Evolutionary conservation across 2,329 filamentous ascomycete species (phyloP), one percentile per base, ranked within the genome.

Genomic region (Aspergillus floridensis): DNA sequence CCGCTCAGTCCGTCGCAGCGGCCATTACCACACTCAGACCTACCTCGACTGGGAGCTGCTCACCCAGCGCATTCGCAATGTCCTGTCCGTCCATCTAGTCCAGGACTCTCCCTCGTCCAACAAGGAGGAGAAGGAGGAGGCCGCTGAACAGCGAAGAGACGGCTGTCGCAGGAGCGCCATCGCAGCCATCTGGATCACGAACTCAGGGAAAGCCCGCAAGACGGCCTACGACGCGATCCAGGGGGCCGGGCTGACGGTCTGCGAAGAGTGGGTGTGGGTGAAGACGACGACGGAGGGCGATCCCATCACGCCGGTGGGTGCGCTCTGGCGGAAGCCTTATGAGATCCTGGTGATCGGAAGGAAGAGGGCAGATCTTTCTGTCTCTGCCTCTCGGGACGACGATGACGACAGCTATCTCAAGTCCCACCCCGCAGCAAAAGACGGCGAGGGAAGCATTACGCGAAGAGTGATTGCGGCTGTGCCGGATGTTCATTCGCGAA

Each of bases 181-280:
- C 5, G 79, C 85, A 2, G 84, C 77, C 1, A 78, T 88, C 21
- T 88, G 86, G 86, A 81, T 86, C 55, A 88, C 86, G 0, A 88
- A 88, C 69, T 84, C 82, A 35, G 69, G 74, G 16, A 78, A 79
- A 19, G 70, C 85, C 14, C 77, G 84, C 4, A 70, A 76, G 2
- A 72, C 79, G 16, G 81, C 79, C 71, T 61, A 82, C 69, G 48
- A 76, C 63, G 48, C 77, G 59, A 53, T 86, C 0, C 71, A 74
- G 11, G 66, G 63, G 5, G 80, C 80, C 68, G 81, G 80, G 5
- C 74, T 88, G 3, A 66, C 72, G 2, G 65, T 86, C 7, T 66
- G 75, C 5, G 85, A 88, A 64, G 85, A 88, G 72, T 88, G 86
- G 86, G 67, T 86, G 4, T 88, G 86, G 86, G 69, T 87, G 56